Percentiles rank a stretch among this genome's conserved stretches.
These are phyloP conservation scores for Pyrus betulifolia DNA, from an alignment of 306 rosid species.

Conservation along the genomic window DNA sequence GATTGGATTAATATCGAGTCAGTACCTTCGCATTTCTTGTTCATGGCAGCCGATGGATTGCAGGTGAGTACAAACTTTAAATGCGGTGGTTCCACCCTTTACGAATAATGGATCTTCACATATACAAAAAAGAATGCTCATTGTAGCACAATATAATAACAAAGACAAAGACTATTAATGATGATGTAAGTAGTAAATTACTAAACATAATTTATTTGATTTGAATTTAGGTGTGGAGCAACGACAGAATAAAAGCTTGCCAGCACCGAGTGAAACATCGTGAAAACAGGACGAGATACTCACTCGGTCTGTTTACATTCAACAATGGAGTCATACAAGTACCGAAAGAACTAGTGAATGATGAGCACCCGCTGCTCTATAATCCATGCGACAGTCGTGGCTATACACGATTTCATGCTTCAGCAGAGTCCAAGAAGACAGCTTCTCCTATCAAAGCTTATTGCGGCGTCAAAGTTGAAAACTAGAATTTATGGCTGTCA, in stretches of 20 bases:
- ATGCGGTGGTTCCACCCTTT: background rate
- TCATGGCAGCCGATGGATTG: slow-evolving; percentile 3
- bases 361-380: background rate
- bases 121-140: background rate
- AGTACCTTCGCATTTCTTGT: background rate
- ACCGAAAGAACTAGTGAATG: background rate
- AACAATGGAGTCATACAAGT: background rate
- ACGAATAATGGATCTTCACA: background rate
- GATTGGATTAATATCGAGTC: background rate
- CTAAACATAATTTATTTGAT: background rate
- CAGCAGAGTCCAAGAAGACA: background rate
- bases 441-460: background rate
- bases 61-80: background rate
- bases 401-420: background rate
- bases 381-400: background rate
- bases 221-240: slow-evolving; percentile 1
- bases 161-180: background rate
- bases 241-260: background rate
- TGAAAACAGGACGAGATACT: background rate
- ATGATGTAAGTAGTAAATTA: background rate
- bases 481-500: no score
- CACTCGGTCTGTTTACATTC: background rate
- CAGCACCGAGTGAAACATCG: background rate
- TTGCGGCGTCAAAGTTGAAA: background rate
- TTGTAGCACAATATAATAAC: background rate